Evolutionary conservation across 192 early-diverging fungal genomes (phyloP), one percentile per base, ranked within the genome.

Genomic region (Coemansia sp.): DNA sequence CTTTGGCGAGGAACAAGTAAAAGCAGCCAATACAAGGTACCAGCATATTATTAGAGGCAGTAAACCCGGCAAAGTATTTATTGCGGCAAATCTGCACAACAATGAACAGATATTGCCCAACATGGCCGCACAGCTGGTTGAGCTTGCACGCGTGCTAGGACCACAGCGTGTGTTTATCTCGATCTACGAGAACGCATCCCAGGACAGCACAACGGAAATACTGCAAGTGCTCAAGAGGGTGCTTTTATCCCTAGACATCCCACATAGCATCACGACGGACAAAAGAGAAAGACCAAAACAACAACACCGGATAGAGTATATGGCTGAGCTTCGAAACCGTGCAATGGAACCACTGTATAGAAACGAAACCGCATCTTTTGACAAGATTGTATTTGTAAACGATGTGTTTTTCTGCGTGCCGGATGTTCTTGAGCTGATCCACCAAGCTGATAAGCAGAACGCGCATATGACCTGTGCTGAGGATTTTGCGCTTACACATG

Each of bases 401-500:
- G 80, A 84, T 18, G 69, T 76, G 21, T 79, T 80, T 15, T 76
- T 78, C 39, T 86, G 85, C 26, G 56, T 77, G 3, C 66, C 81
- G 5, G 85, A 86, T 62, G 45, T 86, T 18, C 60, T 84, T 4
- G 85, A 86, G 63, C 45, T 86, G 55, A 18, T 84, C 5, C 68
- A 73, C 48, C 85, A 86, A 65, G 70, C 80, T 18, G 63, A 67
- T 9, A 41, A 66, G 19, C 75, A 86, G 48, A 65, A 59, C 15
- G 71, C 85, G 2, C 83, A 86, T 36, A 61, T 86, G 19, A 74
- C 77, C 1, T 86, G 85, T 43, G 85, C 75, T 3, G 82, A 84
- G 48, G 83, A 86, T 48, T 69, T 84, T 68, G 77, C 72, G 48
- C 36, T 62, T 42, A 62, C 19, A 5, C 66, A 82, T 57, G 79